Evolutionary conservation across 1,284 basidiomycete species (phyloP).

Genomic region (Boletus austroedulis): DNA sequence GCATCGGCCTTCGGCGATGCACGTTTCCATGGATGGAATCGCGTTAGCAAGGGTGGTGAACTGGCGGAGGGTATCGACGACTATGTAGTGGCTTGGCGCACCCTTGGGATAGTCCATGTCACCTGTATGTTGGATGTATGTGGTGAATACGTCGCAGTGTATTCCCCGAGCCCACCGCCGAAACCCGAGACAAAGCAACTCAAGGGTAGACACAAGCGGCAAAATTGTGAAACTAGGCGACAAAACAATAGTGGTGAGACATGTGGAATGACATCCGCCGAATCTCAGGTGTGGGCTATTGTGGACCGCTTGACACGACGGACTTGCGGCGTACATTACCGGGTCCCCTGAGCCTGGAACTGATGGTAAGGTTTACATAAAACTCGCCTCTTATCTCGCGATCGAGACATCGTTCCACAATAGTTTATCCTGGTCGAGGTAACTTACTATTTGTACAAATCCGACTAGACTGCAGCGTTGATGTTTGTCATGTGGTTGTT

Average conservation of each 20-base stretch:
- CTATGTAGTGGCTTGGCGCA: slow-evolving; percentile 25
- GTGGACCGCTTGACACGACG: not conserved
- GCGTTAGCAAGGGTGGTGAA: slow-evolving; percentile 25
- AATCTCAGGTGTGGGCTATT: not conserved
- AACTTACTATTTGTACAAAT: not conserved
- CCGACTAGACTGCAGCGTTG: not conserved
- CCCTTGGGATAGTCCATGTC: slow-evolving; percentile 11
- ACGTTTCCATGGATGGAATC: slow-evolving; percentile 21
- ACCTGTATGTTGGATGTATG: not conserved
- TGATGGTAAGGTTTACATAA: too few species aligned
- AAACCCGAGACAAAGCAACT: not conserved
- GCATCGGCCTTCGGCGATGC: slow-evolving; percentile 20
- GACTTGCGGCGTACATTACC: too few species aligned
- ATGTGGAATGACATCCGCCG: not conserved
- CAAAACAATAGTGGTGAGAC: too few species aligned
- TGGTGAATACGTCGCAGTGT: too few species aligned
- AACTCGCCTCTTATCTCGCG: too few species aligned
- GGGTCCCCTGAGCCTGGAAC: too few species aligned
- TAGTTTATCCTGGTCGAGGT: too few species aligned
- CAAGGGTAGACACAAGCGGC: not conserved
- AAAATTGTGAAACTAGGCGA: too few species aligned
- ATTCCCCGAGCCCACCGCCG: too few species aligned
- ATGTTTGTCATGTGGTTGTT: not conserved
- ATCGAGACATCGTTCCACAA: too few species aligned
- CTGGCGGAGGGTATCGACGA: slow-evolving; percentile 30